phyloP scores from a whole-genome alignment of 495 filamentous ascomycete species.

The Neurospora discreta region DNA sequence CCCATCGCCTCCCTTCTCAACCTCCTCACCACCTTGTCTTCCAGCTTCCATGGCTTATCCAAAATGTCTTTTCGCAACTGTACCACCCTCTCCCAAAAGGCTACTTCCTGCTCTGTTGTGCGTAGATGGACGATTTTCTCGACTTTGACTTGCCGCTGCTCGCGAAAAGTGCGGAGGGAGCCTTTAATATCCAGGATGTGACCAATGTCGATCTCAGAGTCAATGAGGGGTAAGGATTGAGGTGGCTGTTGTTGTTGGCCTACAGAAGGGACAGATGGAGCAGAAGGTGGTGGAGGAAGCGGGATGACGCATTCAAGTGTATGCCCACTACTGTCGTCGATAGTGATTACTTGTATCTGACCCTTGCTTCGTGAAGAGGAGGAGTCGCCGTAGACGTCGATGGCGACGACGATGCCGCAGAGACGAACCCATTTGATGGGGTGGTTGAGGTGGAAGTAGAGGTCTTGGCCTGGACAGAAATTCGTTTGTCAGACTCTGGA shows the following conservation, averaged over 20 bases:
- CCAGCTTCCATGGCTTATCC: slow-evolving; percentile 55
- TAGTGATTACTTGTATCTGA: slow-evolving; percentile 19
- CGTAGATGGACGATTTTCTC: slow-evolving; percentile 50
- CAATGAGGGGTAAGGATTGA: not conserved
- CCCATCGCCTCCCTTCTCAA: slow-evolving; percentile 41
- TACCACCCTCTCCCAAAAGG: slow-evolving; percentile 58
- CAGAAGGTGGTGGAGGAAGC: slow-evolving; percentile 1
- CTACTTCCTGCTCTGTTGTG: slow-evolving; percentile 65
- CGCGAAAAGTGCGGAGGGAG: slow-evolving; percentile 51
- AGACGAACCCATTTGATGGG: slow-evolving; percentile 79
- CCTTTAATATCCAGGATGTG: slow-evolving; percentile 70
- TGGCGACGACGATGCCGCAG: slow-evolving; percentile 64
- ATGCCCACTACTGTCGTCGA: slow-evolving; percentile 81
- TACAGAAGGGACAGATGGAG: no score
- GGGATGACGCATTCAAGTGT: slow-evolving; percentile 48
- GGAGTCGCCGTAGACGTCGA: slow-evolving; percentile 44
- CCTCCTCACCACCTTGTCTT: slow-evolving; percentile 38
- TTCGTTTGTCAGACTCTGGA: not conserved
- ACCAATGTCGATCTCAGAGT: slow-evolving; percentile 48
- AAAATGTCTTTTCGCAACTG: slow-evolving; percentile 56
- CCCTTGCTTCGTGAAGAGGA: not conserved
- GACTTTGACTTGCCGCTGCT: slow-evolving; percentile 51
- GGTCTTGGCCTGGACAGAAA: slow-evolving; percentile 43
- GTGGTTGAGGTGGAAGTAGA: slow-evolving; percentile 79
- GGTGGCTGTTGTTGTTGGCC: not conserved